Percentiles rank a stretch among this genome's conserved stretches.
Conservation (phyloP, 805 yeast genomes). For the Candida incommunis region DNA sequence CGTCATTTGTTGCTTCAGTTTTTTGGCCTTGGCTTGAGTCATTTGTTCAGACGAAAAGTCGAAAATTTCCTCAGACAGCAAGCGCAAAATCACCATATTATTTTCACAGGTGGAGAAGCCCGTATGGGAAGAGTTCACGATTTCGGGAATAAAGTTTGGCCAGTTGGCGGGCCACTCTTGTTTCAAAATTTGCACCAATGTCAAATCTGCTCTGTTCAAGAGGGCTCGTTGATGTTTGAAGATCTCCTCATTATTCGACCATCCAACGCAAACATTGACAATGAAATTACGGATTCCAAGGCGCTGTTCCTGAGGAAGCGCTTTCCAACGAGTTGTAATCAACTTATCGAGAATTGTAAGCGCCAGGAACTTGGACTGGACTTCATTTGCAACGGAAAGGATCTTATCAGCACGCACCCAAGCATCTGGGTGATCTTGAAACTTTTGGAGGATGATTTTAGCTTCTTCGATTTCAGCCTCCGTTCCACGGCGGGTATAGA, state of each 20-base stretch:
- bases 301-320: slow-evolving; percentile 77
- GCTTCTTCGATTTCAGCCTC: slow-evolving; percentile 32
- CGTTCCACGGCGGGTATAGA: slow-evolving; percentile 64
- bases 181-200: slow-evolving; percentile 84
- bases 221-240: slow-evolving; percentile 65
- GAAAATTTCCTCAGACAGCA: slow-evolving; percentile 89
- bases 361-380: slow-evolving; percentile 89
- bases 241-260: slow-evolving; percentile 70
- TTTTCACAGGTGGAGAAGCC: slow-evolving; percentile 93
- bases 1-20: slow-evolving; percentile 69
- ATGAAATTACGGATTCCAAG: slow-evolving; percentile 87
- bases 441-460: slow-evolving; percentile 28
- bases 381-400: slow-evolving; percentile 57
- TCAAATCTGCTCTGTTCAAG: slow-evolving; percentile 85
- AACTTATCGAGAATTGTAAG: slow-evolving; percentile 78
- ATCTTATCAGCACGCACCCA: slow-evolving; percentile 93
- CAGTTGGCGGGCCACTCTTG: slow-evolving; percentile 99
- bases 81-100: slow-evolving; percentile 82
- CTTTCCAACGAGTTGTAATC: slow-evolving; percentile 87
- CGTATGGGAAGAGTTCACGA: slow-evolving; percentile 69
- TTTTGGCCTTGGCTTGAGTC: slow-evolving; percentile 88
- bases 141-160: slow-evolving; percentile 94
- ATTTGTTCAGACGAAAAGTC: slow-evolving; percentile 91
- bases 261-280: slow-evolving; percentile 82
- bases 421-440: slow-evolving; percentile 89